A percentile compares a stretch with the other conserved stretches of the same genome.
phyloP scores from a whole-genome alignment of 106 monocot species.

The Dendrobium catenatum region DNA sequence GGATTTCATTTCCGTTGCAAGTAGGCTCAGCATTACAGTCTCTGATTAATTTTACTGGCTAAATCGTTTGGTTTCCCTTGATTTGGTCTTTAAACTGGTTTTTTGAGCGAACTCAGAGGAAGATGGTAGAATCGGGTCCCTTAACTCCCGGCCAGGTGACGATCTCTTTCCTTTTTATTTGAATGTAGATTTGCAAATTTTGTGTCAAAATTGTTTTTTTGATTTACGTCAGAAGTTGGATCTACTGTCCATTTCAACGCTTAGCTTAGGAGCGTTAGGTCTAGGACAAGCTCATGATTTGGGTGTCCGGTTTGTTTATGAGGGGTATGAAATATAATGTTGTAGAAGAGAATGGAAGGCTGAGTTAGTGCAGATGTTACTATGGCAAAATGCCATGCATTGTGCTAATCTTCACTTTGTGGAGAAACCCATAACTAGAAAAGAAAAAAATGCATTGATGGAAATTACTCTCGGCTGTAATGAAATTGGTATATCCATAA shows the following conservation, averaged over 20 bases:
- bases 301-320: no score
- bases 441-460: no score
- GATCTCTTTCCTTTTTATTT: neutral
- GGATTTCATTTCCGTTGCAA: neutral
- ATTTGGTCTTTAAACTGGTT: neutral
- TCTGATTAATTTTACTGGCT: neutral
- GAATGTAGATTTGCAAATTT: neutral
- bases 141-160: slow-evolving; percentile 1
- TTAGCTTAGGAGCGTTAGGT: neutral
- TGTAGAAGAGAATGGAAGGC: no score
- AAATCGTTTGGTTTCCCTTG: neutral
- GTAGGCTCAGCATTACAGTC: neutral
- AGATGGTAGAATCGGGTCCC: slow-evolving; percentile 5
- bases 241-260: neutral
- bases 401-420: no score
- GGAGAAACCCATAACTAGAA: no score
- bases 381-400: no score
- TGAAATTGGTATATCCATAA: no score
- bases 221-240: neutral
- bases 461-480: no score
- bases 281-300: no score
- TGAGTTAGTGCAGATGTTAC: no score
- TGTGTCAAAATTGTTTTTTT: neutral
- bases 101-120: neutral
- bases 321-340: no score